A percentile compares a stretch with the other conserved stretches of the same genome.
Evolutionary conservation across 1,139 yeast species (phyloP).

Genomic region (Hanseniaspora gamundiae): DNA sequence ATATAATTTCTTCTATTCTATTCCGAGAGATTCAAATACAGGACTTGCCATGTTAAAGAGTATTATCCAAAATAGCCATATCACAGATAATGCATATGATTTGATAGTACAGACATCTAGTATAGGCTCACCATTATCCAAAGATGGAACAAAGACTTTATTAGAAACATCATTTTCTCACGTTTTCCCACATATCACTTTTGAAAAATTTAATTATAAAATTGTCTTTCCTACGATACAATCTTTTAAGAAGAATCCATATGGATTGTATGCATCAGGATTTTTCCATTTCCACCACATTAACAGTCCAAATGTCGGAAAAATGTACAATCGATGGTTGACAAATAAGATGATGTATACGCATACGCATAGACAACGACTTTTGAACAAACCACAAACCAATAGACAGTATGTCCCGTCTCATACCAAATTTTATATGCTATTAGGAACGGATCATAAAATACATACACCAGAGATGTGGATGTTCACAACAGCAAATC

Average conservation of each 20-base stretch:
- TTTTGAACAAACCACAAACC: background rate
- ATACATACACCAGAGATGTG: background rate
- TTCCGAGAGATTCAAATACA: background rate
- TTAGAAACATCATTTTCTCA: background rate
- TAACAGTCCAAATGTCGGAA: background rate
- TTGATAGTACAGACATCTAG: background rate
- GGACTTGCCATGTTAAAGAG: background rate
- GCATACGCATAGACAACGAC: background rate
- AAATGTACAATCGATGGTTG: background rate
- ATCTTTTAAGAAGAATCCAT: background rate
- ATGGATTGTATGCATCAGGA: background rate
- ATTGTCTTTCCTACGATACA: background rate
- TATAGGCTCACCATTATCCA: background rate
- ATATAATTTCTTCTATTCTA: background rate
- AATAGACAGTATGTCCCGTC: background rate
- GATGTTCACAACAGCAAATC: conserved; percentile 1
- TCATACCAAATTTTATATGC: background rate
- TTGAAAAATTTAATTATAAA: background rate
- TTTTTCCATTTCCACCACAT: background rate
- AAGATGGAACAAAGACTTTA: background rate
- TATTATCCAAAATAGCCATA: background rate
- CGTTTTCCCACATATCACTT: background rate
- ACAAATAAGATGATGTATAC: background rate
- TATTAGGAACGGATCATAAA: background rate
- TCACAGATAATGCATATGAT: background rate